Evolutionary conservation across 345 rosid genomes (phyloP).

Genomic region (Clausena lansium): DNA sequence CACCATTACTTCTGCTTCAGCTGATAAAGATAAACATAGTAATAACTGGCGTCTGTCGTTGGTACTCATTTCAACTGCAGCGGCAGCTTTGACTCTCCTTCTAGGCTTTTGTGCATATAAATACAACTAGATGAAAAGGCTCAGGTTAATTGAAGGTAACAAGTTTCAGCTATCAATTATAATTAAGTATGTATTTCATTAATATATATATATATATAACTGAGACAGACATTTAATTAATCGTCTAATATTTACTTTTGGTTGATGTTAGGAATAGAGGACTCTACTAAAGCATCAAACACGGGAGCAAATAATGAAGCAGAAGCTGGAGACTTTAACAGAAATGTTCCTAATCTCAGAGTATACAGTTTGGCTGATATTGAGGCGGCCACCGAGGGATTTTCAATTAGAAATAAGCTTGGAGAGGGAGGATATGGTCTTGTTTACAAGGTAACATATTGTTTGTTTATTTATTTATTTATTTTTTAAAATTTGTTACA

Average conservation of each 20-base stretch:
- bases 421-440: slow-evolving; percentile 22
- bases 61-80: slow-evolving; percentile 23
- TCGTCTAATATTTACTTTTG: background rate
- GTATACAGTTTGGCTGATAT: background rate
- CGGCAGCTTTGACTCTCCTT: slow-evolving; percentile 18
- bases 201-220: too few species aligned
- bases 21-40: too few species aligned
- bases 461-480: too few species aligned
- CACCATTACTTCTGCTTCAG: background rate
- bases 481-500: too few species aligned
- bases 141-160: background rate
- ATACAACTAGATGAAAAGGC: slow-evolving; percentile 16
- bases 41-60: slow-evolving; percentile 5
- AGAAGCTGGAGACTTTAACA: background rate
- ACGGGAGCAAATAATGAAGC: background rate
- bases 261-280: background rate
- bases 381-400: background rate
- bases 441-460: slow-evolving; percentile 21
- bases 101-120: background rate
- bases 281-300: background rate
- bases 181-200: slow-evolving; percentile 20
- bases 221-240: too few species aligned
- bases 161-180: too few species aligned
- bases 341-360: background rate
- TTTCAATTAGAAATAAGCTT: slow-evolving; percentile 15